Evolutionary conservation across 75 land plant species (phyloP).

Genomic region (Picea sitchensis): DNA sequence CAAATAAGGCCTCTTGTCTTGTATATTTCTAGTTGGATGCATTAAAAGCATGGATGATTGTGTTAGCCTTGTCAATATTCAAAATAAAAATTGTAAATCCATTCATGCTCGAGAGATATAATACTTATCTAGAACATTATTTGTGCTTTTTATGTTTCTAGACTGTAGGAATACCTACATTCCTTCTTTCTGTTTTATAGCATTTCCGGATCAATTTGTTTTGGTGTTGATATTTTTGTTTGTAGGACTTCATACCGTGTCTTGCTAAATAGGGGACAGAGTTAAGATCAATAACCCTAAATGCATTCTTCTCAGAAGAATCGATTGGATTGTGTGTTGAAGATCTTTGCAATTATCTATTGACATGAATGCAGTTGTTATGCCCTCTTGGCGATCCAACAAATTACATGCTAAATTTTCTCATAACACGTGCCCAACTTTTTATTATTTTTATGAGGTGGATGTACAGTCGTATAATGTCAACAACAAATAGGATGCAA

Average conservation of each 20-base stretch:
- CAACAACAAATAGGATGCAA: not conserved
- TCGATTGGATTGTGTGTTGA: conserved; percentile 33
- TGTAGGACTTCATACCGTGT: not conserved
- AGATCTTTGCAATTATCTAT: conserved; percentile 38
- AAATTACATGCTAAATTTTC: conserved; percentile 34
- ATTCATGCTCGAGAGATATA: not conserved
- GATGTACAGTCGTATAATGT: conserved; percentile 10
- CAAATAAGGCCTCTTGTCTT: conserved; percentile 46
- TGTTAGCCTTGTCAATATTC: conserved; percentile 34
- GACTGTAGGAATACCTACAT: not conserved
- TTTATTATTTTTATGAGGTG: conserved; percentile 38
- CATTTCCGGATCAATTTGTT: not conserved
- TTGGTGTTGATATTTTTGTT: not conserved
- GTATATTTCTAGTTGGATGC: conserved; percentile 50
- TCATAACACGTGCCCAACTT: conserved; percentile 54
- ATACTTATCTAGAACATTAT: not conserved
- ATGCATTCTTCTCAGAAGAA: conserved; percentile 13
- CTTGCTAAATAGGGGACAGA: conserved; percentile 33
- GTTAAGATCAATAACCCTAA: too few species aligned
- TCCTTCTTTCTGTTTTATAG: not conserved
- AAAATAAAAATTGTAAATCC: conserved; percentile 40
- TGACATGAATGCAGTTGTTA: conserved; percentile 26
- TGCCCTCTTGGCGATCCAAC: conserved; percentile 26
- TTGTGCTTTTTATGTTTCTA: not conserved
- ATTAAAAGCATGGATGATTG: conserved; percentile 46